Base-by-base conservation (phyloP, 2,329 filamentous ascomycete genomes). In the Alternaria gansuensis region DNA sequence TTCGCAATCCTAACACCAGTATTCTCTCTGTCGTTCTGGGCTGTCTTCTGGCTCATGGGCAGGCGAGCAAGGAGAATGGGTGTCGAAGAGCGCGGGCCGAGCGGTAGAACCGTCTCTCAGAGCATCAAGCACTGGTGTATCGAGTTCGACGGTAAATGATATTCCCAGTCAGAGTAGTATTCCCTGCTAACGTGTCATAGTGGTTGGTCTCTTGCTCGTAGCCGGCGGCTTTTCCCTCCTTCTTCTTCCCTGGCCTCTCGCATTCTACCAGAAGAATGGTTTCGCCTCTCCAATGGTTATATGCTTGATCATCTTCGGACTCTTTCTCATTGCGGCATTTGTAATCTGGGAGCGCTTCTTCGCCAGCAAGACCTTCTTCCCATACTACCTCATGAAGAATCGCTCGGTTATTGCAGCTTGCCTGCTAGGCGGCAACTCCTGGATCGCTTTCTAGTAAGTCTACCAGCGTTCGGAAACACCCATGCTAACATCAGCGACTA, bases 231-330 rank as follows among this genome's bases (percentile, higher is more conserved):
- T 89, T 59, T 80, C 84, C 0, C 75, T 91, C 14, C 85, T 92
- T 67, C 79, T 92, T 17, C 83, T 92, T 5, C 87, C 90, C 0
- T 87, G 92, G 73, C 87, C 81, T 24, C 80, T 92, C 17, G 68
- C 66, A 51, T 65, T 68, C 14, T 67, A 62, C 33, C 59, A 48
- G 65, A 66, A 44, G 51, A 55, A 67, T 44, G 31, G 59, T 57
- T 80, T 78, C 76, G 50, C 51, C 3, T 68, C 75, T 5, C 57
- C 68, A 3, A 64, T 70, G 54, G 75, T 81, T 51, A 76, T 80
- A 54, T 67, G 65, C 63, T 75, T 79, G 70, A 64, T 79, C 17
- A 63, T 78, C 23, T 49, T 77, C 29, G 77, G 78, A 6, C 43
- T 75, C 37, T 21, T 73, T 7, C 59, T 73, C 7, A 56, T 81